Evolutionary conservation across 2,329 filamentous ascomycete genomes (phyloP), one percentile per base, ranked within the genome.

Genomic region (Botrytis medusae): DNA sequence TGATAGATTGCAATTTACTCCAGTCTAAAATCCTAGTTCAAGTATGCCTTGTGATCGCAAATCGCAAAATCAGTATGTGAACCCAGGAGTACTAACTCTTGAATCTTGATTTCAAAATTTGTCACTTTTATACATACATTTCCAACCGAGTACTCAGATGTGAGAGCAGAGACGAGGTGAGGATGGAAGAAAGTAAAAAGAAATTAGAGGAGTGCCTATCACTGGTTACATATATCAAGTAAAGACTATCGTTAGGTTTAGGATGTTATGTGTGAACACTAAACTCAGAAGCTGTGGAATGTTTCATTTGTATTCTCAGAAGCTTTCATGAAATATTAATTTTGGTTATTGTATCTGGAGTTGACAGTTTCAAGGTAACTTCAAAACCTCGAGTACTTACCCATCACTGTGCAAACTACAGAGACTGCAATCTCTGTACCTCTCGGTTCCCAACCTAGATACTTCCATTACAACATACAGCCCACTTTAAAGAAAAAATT

Each of bases 91-190:
- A 2, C n/a, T 7, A 18, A 2, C 14, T 54, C 2, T 29, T 54
- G 2, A 29, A 54, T 29, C 3, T 9, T 29, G 6, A 4, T 6
- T 54, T 54, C 51, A 54, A 6, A 29, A 6, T 54, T 1, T 3
- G 3, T n/a, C 48, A 4, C 8, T 29, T 16, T n/a, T 18, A 54
- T 54, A 29, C 5, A 54, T 9, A 16, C 3, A 2, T 18, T 18
- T 18, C 4, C 0, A 16, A 4, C 2, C 29, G 14, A 29, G 3
- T 54, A 1, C 25, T 29, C n/a, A 18, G 6, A 29, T 29, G 2
- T 29, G 0, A 14, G 25, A 29, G 12, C 6, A 18, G 14, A 54
- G 7, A 0, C 9, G 44, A 29, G 51, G 14, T 6, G n/a, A 54
- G n/a, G 6, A 54, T 54, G n/a, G 9, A 3, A 29, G 6, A 18